Conservation (phyloP, 352 stramenopile genomes). For the Globisporangium spiculum region DNA sequence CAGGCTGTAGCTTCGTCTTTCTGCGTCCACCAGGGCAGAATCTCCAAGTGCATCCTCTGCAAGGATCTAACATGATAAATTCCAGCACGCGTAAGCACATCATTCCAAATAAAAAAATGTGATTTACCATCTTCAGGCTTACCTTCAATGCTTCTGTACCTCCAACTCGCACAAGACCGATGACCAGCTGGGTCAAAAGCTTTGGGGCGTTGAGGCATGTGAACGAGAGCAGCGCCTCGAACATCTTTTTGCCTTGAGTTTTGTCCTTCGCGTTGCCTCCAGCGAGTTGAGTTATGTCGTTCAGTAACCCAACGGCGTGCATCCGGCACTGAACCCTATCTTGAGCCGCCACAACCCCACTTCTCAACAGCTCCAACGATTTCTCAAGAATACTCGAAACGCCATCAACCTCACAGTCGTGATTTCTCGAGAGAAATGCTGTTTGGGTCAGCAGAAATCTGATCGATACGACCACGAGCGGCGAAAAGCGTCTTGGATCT, state of each 20-base stretch:
- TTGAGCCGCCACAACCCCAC: not conserved
- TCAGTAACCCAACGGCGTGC: conserved; percentile 25
- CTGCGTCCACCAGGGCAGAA: conserved; percentile 11
- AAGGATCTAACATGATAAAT: conserved; percentile 19
- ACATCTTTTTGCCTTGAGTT: conserved; percentile 15
- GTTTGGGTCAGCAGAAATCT: conserved; percentile 42
- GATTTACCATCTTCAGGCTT: not conserved
- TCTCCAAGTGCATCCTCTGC: conserved; percentile 24
- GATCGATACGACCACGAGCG: conserved; percentile 26
- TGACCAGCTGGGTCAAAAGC: conserved; percentile 30
- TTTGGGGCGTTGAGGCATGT: conserved; percentile 23
- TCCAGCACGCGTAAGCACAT: conserved; percentile 4
- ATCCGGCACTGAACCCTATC: not conserved
- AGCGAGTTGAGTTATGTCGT: conserved; percentile 21
- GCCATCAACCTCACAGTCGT: conserved; percentile 33
- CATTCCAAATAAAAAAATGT: not conserved
- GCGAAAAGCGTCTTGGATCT: conserved; percentile 24
- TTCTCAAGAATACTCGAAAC: conserved; percentile 30
- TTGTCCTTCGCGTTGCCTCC: conserved; percentile 17
- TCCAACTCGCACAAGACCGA: conserved; percentile 33
- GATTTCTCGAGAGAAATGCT: conserved; percentile 29
- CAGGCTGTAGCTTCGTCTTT: conserved; percentile 29
- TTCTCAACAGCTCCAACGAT: conserved; percentile 12
- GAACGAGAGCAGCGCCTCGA: conserved; percentile 35
- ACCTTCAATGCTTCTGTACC: conserved; percentile 44